These are phyloP conservation scores for Amesomyces nigricolor DNA, from an alignment of 2,329 filamentous ascomycete genomes.

Conservation along the genomic window DNA sequence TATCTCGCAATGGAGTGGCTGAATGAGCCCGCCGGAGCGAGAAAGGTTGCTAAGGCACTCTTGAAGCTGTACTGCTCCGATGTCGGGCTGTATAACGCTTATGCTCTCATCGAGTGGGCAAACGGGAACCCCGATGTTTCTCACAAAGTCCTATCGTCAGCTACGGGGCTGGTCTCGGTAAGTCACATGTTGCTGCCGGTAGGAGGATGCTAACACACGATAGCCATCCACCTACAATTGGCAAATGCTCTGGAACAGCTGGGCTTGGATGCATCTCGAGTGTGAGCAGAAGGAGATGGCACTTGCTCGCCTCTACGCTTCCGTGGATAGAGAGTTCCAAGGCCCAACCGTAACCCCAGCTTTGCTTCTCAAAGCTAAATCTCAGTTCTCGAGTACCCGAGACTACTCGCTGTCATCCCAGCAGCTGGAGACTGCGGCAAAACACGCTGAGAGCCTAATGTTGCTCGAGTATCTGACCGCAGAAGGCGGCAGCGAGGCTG, in stretches of 20 bases:
- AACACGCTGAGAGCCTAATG: conserved; percentile 56
- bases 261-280: conserved; percentile 63
- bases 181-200: conserved; percentile 28
- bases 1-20: conserved; percentile 60
- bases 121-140: conserved; percentile 54
- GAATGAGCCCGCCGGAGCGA: conserved; percentile 50
- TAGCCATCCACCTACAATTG: conserved; percentile 57
- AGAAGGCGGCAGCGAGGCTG: conserved; percentile 36
- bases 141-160: conserved; percentile 60
- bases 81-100: conserved; percentile 69
- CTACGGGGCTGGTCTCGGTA: conserved; percentile 45
- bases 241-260: conserved; percentile 52
- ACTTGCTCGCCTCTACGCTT: conserved; percentile 37
- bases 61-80: conserved; percentile 63
- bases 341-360: conserved; percentile 31
- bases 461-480: conserved; percentile 61
- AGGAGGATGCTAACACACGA: conserved; percentile 12
- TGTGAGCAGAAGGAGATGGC: conserved; percentile 33
- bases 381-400: conserved; percentile 48
- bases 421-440: conserved; percentile 43
- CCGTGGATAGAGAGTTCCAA: conserved; percentile 27
- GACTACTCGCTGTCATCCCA: conserved; percentile 52
- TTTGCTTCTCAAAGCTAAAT: conserved; percentile 47
- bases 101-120: conserved; percentile 64
- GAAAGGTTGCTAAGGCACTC: conserved; percentile 66